phyloP scores from a whole-genome alignment of 2,329 filamentous ascomycete genomes.

The Lecanicillium sp. region DNA sequence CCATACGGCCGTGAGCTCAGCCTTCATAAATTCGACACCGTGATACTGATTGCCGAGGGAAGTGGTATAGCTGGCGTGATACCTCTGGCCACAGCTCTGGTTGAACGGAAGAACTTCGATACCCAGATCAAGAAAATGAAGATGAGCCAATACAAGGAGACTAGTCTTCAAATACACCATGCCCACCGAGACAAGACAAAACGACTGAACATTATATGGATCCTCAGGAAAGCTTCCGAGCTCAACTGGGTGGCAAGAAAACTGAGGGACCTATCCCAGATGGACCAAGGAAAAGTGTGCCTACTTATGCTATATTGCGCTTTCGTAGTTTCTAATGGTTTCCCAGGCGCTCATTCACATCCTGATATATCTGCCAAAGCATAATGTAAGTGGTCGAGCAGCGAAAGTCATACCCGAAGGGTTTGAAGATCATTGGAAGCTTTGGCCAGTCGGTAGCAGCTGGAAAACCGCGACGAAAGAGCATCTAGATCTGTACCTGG shows the following conservation, averaged over 20 bases:
- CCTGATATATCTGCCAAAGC: not conserved
- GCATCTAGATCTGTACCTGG: not conserved
- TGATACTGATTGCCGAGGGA: not conserved
- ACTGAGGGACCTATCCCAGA: no score
- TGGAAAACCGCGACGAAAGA: not conserved
- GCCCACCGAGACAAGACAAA: not conserved
- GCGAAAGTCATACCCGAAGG: not conserved
- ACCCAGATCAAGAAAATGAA: not conserved
- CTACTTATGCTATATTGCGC: no score
- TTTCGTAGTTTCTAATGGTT: no score
- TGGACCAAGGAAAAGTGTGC: no score
- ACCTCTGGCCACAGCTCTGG: not conserved
- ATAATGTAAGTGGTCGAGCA: not conserved
- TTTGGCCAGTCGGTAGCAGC: not conserved
- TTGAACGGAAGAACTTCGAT: not conserved
- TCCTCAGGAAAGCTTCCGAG: not conserved
- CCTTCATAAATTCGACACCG: slow-evolving; percentile 1
- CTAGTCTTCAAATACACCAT: no score
- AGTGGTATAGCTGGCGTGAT: slow-evolving; percentile 1
- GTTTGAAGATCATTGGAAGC: not conserved
- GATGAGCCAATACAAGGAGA: not conserved
- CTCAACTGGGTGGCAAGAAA: not conserved
- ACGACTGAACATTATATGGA: not conserved
- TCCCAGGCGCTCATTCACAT: no score
- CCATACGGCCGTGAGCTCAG: not conserved